phyloP scores from a whole-genome alignment of 1,284 basidiomycete genomes.

The Stygiomarasmius scandens region DNA sequence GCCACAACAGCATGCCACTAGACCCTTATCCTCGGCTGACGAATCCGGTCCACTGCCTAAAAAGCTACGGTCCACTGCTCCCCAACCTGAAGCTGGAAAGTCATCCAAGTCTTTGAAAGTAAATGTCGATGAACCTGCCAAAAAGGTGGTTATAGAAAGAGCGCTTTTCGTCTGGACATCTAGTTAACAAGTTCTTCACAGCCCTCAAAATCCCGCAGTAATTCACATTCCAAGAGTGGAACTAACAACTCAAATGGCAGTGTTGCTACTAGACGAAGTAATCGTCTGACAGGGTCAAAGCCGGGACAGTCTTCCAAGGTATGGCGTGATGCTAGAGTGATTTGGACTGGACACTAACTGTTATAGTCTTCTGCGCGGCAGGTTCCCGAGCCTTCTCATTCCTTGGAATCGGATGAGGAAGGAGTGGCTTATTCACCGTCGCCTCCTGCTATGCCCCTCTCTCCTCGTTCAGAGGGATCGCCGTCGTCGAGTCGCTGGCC shows the following conservation, averaged over 20 bases:
- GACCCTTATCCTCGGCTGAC: constrained; percentile 78
- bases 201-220: constrained; percentile 2
- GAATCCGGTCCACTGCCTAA: constrained; percentile 78
- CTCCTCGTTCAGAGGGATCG: constrained; percentile 63
- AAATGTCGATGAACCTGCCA: constrained; percentile 64
- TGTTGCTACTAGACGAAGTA: constrained; percentile 64
- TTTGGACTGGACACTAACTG: constrained; percentile 8
- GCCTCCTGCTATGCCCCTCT: constrained; percentile 59
- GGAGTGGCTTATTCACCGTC: constrained; percentile 63
- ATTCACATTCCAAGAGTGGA: constrained; percentile 53
- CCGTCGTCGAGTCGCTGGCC: constrained; percentile 61
- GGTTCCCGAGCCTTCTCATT: constrained; percentile 53
- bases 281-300: constrained; percentile 54
- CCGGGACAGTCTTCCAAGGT: constrained; percentile 39
- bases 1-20: constrained; percentile 51
- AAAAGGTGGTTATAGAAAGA: constrained; percentile 74
- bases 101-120: constrained; percentile 57
- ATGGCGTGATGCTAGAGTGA: constrained; percentile 15
- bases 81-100: constrained; percentile 54
- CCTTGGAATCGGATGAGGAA: constrained; percentile 73
- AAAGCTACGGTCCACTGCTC: constrained; percentile 65
- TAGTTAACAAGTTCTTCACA: neutral
- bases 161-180: neutral
- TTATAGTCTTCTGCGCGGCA: constrained; percentile 50
- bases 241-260: constrained; percentile 42